Percentiles rank a stretch among this genome's conserved stretches.
Evolutionary conservation across 2,329 filamentous ascomycete species (phyloP).

Genomic region (Cladosporium phlei): DNA sequence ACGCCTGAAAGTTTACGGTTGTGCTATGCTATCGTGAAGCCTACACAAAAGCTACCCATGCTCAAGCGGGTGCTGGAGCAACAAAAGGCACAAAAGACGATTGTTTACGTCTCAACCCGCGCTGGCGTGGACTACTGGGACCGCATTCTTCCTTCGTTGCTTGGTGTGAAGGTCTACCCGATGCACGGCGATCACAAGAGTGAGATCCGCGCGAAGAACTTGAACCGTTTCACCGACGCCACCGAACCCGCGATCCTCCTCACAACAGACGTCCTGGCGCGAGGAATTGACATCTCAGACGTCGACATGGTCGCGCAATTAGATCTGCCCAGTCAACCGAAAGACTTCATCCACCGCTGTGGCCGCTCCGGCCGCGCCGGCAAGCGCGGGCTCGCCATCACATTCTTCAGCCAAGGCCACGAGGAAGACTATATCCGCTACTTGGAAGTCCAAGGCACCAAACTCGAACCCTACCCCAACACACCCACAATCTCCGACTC

Average conservation of each 20-base stretch:
- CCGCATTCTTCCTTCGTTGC: conserved; percentile 66
- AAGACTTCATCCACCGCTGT: conserved; percentile 68
- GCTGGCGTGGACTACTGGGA: conserved; percentile 94
- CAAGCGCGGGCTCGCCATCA: conserved; percentile 72
- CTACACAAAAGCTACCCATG: conserved; percentile 74
- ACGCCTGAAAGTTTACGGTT: conserved; percentile 92
- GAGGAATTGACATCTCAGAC: conserved; percentile 85
- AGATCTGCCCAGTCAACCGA: conserved; percentile 80
- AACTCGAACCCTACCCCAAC: conserved; percentile 27
- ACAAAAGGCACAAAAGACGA: conserved; percentile 66
- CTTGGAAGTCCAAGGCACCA: conserved; percentile 47
- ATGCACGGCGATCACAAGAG: conserved; percentile 89
- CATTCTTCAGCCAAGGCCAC: conserved; percentile 75
- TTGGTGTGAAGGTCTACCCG: conserved; percentile 68
- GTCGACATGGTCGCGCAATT: conserved; percentile 89
- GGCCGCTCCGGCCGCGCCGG: conserved; percentile 61
- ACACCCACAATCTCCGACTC: conserved; percentile 51
- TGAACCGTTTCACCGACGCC: conserved; percentile 70
- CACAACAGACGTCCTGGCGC: conserved; percentile 86
- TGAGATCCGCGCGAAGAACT: conserved; percentile 83
- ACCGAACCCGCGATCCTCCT: conserved; percentile 74
- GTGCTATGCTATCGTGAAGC: conserved; percentile 71
- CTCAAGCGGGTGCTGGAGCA: conserved; percentile 65
- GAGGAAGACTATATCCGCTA: conserved; percentile 91
- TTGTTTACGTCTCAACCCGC: conserved; percentile 90